A percentile compares a stretch with the other conserved stretches of the same genome.
These are phyloP conservation scores for Phytopythium helicoides DNA, from an alignment of 352 stramenopile species.

Conservation along the genomic window DNA sequence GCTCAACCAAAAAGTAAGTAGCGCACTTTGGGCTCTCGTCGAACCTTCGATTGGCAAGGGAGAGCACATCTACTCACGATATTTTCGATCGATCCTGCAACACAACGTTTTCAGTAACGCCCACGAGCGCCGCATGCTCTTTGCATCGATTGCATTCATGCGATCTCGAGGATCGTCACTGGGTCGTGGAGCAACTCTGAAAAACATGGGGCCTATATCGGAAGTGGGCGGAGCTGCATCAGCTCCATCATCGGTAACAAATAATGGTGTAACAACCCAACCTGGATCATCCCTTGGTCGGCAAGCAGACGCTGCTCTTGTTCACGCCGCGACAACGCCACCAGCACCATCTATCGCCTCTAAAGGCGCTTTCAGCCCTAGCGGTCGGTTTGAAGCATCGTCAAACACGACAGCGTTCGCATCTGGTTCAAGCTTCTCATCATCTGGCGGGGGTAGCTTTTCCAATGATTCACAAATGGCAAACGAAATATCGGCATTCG, in stretches of 20 bases:
- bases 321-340: background rate
- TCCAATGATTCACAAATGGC: background rate
- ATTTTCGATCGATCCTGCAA: conserved; percentile 65
- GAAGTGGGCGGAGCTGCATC: background rate
- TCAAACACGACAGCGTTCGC: background rate
- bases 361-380: conserved; percentile 3
- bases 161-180: conserved; percentile 1
- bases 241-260: background rate
- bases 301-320: background rate
- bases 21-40: conserved; percentile 52
- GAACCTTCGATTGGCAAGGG: conserved; percentile 52
- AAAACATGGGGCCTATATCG: background rate
- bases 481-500: conserved; percentile 41
- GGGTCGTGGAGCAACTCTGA: background rate
- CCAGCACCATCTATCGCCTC: background rate
- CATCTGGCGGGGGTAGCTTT: too few relatives aligned
- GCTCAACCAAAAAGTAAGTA: conserved; percentile 48
- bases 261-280: background rate
- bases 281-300: background rate
- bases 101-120: conserved; percentile 23
- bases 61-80: conserved; percentile 72
- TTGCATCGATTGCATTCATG: conserved; percentile 1
- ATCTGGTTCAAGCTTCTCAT: background rate
- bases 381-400: background rate
- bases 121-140: conserved; percentile 1